Evolutionary conservation across 1,284 basidiomycete species (phyloP).

Genomic region (Papiliotrema laurentii): DNA sequence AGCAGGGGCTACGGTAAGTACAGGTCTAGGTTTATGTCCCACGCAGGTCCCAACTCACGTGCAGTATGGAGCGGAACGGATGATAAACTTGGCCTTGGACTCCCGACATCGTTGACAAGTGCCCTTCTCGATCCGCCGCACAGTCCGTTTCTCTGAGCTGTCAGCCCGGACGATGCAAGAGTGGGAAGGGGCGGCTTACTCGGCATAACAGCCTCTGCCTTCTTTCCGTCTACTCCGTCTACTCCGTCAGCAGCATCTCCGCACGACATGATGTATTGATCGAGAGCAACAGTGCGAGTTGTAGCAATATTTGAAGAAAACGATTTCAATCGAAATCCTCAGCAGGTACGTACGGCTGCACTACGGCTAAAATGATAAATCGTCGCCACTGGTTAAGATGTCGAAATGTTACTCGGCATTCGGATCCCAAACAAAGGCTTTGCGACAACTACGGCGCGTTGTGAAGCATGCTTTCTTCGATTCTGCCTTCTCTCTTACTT

Average conservation of each 20-base stretch:
- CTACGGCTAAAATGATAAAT: too few relatives aligned
- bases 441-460: too few relatives aligned
- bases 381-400: too few relatives aligned
- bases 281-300: not conserved
- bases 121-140: slow-evolving; percentile 22
- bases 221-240: slow-evolving; percentile 11
- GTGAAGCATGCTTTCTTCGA: too few relatives aligned
- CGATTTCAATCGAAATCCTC: not conserved
- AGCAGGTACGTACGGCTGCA: too few relatives aligned
- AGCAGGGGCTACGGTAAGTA: slow-evolving; percentile 23
- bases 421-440: too few relatives aligned
- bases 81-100: slow-evolving; percentile 28
- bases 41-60: slow-evolving; percentile 17
- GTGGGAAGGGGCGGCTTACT: slow-evolving; percentile 27
- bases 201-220: slow-evolving; percentile 28
- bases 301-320: not conserved
- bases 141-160: slow-evolving; percentile 17
- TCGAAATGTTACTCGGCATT: too few relatives aligned
- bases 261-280: slow-evolving; percentile 37
- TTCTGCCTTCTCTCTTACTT: too few relatives aligned
- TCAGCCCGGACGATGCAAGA: slow-evolving; percentile 1
- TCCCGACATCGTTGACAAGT: slow-evolving; percentile 35
- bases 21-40: slow-evolving; percentile 2
- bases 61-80: slow-evolving; percentile 38
- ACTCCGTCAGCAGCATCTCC: slow-evolving; percentile 15